Evolutionary conservation across 2,329 filamentous ascomycete genomes (phyloP).

Genomic region (Aureobasidium pullulans): DNA sequence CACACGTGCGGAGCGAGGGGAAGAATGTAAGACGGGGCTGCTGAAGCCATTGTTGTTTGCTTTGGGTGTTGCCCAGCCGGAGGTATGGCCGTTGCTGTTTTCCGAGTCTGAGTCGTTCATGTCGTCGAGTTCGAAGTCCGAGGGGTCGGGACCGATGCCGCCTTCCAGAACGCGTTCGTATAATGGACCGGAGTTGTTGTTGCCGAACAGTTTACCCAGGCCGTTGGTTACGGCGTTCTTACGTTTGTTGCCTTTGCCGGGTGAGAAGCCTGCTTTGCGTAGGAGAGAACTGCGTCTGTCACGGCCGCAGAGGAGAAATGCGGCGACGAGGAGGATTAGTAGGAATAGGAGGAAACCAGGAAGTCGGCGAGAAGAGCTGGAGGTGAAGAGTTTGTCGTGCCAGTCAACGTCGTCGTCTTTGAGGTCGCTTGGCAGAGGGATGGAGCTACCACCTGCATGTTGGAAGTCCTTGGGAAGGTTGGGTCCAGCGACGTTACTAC

Average conservation of each 20-base stretch:
- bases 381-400: constrained; percentile 57
- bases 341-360: constrained; percentile 73
- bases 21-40: constrained; percentile 13
- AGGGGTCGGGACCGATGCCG: constrained; percentile 22
- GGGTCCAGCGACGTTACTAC: constrained; percentile 63
- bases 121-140: constrained; percentile 70
- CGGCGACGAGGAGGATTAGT: constrained; percentile 59
- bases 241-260: constrained; percentile 39
- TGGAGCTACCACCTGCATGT: constrained; percentile 57
- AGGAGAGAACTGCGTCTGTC: constrained; percentile 59
- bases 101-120: constrained; percentile 28
- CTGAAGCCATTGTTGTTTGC: constrained; percentile 31
- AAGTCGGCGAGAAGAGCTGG: constrained; percentile 56
- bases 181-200: constrained; percentile 35
- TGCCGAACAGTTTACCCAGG: constrained; percentile 54
- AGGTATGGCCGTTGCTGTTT: constrained; percentile 51
- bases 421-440: constrained; percentile 29
- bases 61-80: constrained; percentile 62
- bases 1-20: constrained; percentile 6
- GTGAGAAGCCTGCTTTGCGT: constrained; percentile 42
- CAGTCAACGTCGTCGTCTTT: constrained; percentile 40
- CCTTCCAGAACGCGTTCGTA: constrained; percentile 87
- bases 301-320: constrained; percentile 70
- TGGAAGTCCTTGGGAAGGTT: constrained; percentile 62
- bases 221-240: constrained; percentile 25